phyloP scores from a whole-genome alignment of 306 rosid species.

The Acacia crassicarpa region DNA sequence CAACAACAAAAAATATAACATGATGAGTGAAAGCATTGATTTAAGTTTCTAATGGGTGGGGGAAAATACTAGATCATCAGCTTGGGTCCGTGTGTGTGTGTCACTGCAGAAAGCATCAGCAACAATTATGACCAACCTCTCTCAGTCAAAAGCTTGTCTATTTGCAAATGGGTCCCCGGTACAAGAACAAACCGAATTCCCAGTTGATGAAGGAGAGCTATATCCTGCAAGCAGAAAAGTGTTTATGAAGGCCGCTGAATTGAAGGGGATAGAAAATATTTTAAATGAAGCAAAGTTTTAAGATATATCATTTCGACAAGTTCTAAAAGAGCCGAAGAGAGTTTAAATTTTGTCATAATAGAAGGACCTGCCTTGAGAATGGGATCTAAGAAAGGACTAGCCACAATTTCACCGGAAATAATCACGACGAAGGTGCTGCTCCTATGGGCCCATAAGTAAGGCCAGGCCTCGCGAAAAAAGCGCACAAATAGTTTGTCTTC shows the following conservation, averaged over 20 bases:
- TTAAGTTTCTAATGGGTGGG: background rate
- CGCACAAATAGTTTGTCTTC: conserved; percentile 87
- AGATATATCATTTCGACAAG: background rate
- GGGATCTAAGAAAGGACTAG: conserved; percentile 64
- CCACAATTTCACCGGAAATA: conserved; percentile 83
- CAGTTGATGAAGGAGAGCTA: conserved; percentile 93
- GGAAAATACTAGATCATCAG: background rate
- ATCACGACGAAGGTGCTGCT: conserved; percentile 80
- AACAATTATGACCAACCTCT: conserved; percentile 60
- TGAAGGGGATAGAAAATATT: background rate
- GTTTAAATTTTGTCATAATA: background rate
- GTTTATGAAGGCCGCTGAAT: background rate
- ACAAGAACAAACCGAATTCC: conserved; percentile 93
- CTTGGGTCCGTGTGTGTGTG: background rate
- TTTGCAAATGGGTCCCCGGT: conserved; percentile 87
- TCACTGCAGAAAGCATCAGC: background rate
- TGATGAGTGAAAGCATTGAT: background rate
- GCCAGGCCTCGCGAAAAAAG: conserved; percentile 96
- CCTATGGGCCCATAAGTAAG: conserved; percentile 84
- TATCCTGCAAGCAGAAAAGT: conserved; percentile 64
- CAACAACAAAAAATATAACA: background rate
- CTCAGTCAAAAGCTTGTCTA: conserved; percentile 76
- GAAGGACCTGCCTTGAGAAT: conserved; percentile 75
- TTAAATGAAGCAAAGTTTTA: background rate
- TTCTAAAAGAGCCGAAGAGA: conserved; percentile 19